Evolutionary conservation across 108 stramenopile genomes (phyloP), one percentile per base, ranked within the genome.

Genomic region (Nitzschia sp.): DNA sequence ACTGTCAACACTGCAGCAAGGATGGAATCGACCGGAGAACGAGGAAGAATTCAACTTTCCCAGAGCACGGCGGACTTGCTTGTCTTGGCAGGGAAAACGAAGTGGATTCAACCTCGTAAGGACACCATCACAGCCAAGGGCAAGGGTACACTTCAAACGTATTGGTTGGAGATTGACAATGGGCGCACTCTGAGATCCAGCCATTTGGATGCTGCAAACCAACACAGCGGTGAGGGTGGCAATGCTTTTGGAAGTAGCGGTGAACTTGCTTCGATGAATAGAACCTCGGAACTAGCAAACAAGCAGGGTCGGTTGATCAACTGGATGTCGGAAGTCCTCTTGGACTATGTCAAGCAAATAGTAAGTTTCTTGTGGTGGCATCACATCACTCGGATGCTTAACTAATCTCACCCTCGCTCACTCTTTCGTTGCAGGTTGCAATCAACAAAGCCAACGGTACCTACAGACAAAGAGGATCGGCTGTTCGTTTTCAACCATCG

Each of bases 21-120:
- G 0, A 89, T 89, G 65, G 88, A 89, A 62, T 74, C 65, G 11
- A 80, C 82, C 11, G 81, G 88, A 9, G 42, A 54, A 24, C 71
- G 69, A 10, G 56, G 69, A n/a, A 51, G 38, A 10, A 83, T 89
- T 29, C 88, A 89, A 43, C 29, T 89, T 1, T 78, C 76, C n/a
- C 52, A 65, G 41, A 76, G 75, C 39, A 86, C 85, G 7, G 82
- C 83, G 26, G 70, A 80, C 14, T 51, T 83, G 46, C 57, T 89
- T 2, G 39, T 41, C 42, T 21, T 12, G 9, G 85, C 62, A 10
- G 81, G 81, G 0, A 81, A 76, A 29, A 75, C 50, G n/a, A 26
- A 80, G 22, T 85, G 82, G 85, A 41, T 84, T 19, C 21, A 51
- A 0, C 61, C 65, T 7, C 77, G 88, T 14, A 65, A 83, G 20